Evolutionary conservation across 257 asterid genomes (phyloP), one percentile per base, ranked within the genome.

Genomic region (Oldenlandia corymbosa): DNA sequence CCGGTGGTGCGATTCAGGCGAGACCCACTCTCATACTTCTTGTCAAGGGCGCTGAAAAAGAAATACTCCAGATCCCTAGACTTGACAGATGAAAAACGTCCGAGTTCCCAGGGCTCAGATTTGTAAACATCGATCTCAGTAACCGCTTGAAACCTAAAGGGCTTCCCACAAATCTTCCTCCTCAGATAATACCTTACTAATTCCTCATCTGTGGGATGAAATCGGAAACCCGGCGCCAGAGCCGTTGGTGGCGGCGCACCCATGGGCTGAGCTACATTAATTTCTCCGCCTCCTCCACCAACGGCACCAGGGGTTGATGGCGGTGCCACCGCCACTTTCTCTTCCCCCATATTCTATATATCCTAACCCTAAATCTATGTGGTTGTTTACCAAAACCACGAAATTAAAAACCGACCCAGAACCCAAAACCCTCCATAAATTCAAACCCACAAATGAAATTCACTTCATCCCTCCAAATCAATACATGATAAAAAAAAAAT

Each of bases 91-190:
- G 98, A 83, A 70, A 75, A 80, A 13, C 75, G 81, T 66, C 88
- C 86, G 68, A 91, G 94, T 71, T 91, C 92, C 90, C 95, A 91
- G 0, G 98, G 98, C 77, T 91, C 98, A 68, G 98, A 91, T 91
- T 91, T 91, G 83, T 91, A 91, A 32, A 91, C 96, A 79, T 91
- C 98, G 72, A 88, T 83, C 69, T 91, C 98, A 36, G 83, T 66
- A 18, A 91, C 96, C 51, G 98, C 98, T 60, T 88, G 87, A 65
- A 91, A 86, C 28, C 95, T 71, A 58, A 91, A 88, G 30, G 95
- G 95, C 81, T 80, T 83, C 45, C 83, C 84, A 47, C 95, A 91
- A 39, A 83, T 96, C 73, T 88, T 91, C 77, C 98, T 77, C 84
- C 88, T 83, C 54, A 91, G 65, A 68, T 91, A 91, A 18, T 88